Conservation (phyloP, 2,329 filamentous ascomycete species). For the Colletotrichum plurivorum region DNA sequence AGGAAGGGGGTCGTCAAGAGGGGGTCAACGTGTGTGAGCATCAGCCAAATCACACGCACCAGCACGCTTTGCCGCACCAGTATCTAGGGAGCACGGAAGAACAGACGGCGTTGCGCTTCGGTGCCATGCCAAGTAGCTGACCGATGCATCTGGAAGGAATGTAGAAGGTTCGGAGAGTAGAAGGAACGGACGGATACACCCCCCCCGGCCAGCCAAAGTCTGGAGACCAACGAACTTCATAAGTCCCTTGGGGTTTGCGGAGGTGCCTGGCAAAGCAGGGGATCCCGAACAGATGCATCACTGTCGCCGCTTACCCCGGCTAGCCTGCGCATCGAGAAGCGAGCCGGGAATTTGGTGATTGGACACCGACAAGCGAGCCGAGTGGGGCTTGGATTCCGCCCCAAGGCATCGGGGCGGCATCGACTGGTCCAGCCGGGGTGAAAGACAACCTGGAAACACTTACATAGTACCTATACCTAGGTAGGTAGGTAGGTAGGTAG, state of each 20-base stretch:
- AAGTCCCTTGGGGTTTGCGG: background rate
- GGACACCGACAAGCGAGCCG: constrained; percentile 51
- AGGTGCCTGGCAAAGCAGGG: constrained; percentile 18
- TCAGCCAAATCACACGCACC: too few relatives aligned
- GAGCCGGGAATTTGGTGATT: constrained; percentile 52
- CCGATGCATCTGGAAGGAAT: background rate
- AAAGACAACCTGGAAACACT: too few relatives aligned
- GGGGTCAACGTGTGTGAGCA: background rate
- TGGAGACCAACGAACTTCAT: too few relatives aligned
- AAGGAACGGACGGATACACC: too few relatives aligned
- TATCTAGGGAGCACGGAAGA: too few relatives aligned
- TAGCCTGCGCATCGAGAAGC: constrained; percentile 45
- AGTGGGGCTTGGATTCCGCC: constrained; percentile 16
- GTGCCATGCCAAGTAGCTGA: background rate
- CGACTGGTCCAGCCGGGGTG: constrained; percentile 4
- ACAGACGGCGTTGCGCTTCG: too few relatives aligned
- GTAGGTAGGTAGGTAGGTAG: too few relatives aligned
- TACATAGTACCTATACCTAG: too few relatives aligned
- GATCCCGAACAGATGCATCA: background rate
- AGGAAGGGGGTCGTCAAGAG: background rate
- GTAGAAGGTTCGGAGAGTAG: background rate
- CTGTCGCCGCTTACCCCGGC: background rate
- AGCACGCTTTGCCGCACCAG: too few relatives aligned
- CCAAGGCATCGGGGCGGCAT: constrained; percentile 17
- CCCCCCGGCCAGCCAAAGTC: too few relatives aligned